These are phyloP conservation scores for Aphanomyces stellatus DNA, from an alignment of 352 stramenopile species.

Conservation along the genomic window DNA sequence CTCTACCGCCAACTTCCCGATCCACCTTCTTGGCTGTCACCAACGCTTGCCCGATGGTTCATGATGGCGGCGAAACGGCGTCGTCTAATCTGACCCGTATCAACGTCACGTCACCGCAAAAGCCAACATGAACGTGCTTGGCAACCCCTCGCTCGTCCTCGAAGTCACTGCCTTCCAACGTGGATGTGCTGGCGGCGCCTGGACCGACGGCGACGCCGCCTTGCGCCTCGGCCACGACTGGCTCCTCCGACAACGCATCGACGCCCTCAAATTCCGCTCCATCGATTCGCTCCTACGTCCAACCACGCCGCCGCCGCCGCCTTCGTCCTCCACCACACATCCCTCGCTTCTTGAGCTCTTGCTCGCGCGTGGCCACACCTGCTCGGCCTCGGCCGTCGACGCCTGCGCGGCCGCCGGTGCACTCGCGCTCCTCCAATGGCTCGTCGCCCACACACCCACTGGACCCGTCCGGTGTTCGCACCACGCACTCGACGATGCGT, in stretches of 20 bases:
- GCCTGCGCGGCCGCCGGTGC: no score
- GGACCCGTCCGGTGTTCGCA: background rate
- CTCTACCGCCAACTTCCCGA: no score
- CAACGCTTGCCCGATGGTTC: no score
- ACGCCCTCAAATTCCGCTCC: background rate
- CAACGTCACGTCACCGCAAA: no score
- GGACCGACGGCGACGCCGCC: background rate
- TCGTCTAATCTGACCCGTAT: no score
- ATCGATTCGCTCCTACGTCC: background rate
- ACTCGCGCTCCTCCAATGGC: background rate
- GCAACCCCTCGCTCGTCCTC: background rate
- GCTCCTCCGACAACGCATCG: background rate
- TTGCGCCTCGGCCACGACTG: background rate
- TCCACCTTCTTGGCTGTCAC: no score
- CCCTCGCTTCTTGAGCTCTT: background rate
- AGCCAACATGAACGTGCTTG: background rate
- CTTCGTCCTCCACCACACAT: no score
- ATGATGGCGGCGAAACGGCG: no score
- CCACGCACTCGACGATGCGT: background rate
- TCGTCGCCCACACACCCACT: background rate
- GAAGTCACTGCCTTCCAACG: background rate
- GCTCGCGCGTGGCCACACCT: background rate
- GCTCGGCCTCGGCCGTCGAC: background rate
- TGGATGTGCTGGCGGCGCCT: background rate
- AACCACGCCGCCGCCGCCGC: no score